A percentile compares a stretch with the other conserved stretches of the same genome.
Evolutionary conservation across 1,284 basidiomycete species (phyloP).

Genomic region (Leccinum fuscescens): DNA sequence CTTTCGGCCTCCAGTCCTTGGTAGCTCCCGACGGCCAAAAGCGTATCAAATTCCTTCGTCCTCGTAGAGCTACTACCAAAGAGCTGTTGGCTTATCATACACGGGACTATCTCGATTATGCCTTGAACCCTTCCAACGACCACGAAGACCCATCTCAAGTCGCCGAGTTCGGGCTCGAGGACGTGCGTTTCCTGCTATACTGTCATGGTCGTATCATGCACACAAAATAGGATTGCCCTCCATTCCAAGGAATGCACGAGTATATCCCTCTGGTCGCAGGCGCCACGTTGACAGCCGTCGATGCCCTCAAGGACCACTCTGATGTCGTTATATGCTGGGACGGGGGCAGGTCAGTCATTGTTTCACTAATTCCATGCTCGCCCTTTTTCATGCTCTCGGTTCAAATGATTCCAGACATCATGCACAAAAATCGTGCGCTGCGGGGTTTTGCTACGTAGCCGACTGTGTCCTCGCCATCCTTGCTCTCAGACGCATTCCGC

Average conservation of each 20-base stretch:
- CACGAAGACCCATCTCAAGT: conserved; percentile 15
- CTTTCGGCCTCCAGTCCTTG: conserved; percentile 53
- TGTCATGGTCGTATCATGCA: conserved; percentile 1
- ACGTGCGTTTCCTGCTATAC: conserved; percentile 41
- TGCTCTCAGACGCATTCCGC: conserved; percentile 44
- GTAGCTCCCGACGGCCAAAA: conserved; percentile 25
- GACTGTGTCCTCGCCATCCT: conserved; percentile 84
- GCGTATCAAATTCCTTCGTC: conserved; percentile 48
- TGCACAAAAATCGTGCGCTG: conserved; percentile 68
- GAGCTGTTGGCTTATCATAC: conserved; percentile 60
- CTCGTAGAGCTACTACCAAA: conserved; percentile 47
- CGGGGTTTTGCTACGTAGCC: conserved; percentile 93
- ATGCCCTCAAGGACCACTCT: conserved; percentile 53
- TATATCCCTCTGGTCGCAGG: conserved; percentile 78
- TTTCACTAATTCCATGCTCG: not conserved
- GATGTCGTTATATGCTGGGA: conserved; percentile 82
- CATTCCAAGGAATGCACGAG: conserved; percentile 64
- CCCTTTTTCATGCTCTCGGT: not conserved
- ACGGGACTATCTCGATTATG: conserved; percentile 54
- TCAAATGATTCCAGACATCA: conserved; percentile 58
- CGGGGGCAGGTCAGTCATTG: conserved; percentile 62
- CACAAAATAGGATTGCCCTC: conserved; percentile 72
- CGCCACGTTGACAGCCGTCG: conserved; percentile 71
- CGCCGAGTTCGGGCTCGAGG: conserved; percentile 65
- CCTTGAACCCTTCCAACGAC: conserved; percentile 39